Conservation (phyloP, 2,329 filamentous ascomycete species). For the Fonsecaea nubica region DNA sequence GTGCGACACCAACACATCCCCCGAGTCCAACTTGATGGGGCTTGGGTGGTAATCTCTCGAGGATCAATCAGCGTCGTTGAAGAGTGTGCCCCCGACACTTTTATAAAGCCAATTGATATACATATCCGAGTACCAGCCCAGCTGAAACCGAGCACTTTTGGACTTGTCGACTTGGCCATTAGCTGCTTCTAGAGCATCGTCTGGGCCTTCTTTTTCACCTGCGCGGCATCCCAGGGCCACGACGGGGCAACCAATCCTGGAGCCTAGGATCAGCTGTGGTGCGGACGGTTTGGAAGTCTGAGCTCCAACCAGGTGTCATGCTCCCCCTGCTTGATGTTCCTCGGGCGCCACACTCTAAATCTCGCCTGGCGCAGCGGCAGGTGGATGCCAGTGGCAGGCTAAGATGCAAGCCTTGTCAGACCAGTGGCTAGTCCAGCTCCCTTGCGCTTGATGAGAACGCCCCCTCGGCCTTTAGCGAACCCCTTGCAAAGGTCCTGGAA, state of each 20-base stretch:
- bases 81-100: neutral
- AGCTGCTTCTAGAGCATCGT: slow-evolving; percentile 17
- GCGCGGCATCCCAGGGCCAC: neutral
- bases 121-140: neutral
- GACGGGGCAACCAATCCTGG: slow-evolving; percentile 27
- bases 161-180: slow-evolving; percentile 5
- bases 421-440: slow-evolving; percentile 32
- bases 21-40: neutral
- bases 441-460: slow-evolving; percentile 19
- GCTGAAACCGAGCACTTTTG: slow-evolving; percentile 6
- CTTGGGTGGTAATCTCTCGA: neutral
- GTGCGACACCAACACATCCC: slow-evolving; percentile 20
- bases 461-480: slow-evolving; percentile 20
- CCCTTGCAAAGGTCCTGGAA: slow-evolving; percentile 20
- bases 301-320: slow-evolving; percentile 10
- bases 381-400: slow-evolving; percentile 29
- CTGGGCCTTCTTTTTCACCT: slow-evolving; percentile 5
- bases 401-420: slow-evolving; percentile 35
- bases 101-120: neutral
- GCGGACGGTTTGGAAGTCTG: slow-evolving; percentile 10
- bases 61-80: neutral
- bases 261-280: slow-evolving; percentile 17
- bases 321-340: slow-evolving; percentile 19
- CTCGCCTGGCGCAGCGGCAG: slow-evolving; percentile 36
- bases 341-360: slow-evolving; percentile 38